Percentiles rank a stretch among this genome's conserved stretches.
phyloP scores from a whole-genome alignment of 169 alveolate genomes.

The Plasmodium yoelii region DNA sequence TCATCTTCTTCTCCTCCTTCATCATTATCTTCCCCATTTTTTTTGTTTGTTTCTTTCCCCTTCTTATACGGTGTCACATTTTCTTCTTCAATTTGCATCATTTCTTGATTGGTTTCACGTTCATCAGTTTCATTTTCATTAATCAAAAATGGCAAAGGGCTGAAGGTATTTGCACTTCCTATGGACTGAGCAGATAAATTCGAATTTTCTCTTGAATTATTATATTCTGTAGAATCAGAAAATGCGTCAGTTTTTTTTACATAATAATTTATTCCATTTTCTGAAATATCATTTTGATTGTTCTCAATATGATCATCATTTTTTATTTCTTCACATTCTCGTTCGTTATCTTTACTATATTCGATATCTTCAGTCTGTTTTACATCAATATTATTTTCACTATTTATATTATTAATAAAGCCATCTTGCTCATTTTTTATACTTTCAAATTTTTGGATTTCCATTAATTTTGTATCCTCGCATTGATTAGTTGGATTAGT shows the following conservation, averaged over 20 bases:
- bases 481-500: neutral
- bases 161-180: neutral
- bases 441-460: neutral
- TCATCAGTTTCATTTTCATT: too few species aligned
- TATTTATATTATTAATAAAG: too few species aligned
- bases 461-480: neutral
- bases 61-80: neutral
- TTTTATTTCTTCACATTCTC: neutral
- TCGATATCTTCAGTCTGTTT: neutral
- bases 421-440: neutral
- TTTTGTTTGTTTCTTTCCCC: neutral
- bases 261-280: neutral
- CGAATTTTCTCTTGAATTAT: slow-evolving; percentile 9
- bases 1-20: neutral
- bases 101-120: neutral
- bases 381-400: too few species aligned
- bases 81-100: neutral
- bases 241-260: neutral
- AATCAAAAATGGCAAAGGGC: neutral
- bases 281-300: neutral
- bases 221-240: slow-evolving; percentile 6
- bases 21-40: neutral
- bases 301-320: neutral
- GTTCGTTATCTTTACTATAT: too few species aligned
- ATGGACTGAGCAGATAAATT: neutral